phyloP scores from a whole-genome alignment of 75 land plant species.

The Isoetes taiwanensis region DNA sequence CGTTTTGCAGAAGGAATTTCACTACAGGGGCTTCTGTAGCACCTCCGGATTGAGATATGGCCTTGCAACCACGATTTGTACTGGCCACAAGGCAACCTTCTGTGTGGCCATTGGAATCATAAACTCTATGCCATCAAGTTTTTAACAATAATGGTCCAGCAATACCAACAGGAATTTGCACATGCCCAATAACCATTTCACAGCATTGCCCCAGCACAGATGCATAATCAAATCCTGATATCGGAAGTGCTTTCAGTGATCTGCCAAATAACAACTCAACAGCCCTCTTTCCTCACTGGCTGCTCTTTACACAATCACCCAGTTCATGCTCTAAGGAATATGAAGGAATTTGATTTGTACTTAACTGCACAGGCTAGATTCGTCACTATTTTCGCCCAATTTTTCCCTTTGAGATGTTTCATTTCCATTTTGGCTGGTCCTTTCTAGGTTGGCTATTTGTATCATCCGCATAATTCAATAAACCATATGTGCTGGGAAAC shows the following conservation, averaged over 20 bases:
- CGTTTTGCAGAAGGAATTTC: not conserved
- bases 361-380: not conserved
- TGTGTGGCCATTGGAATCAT: not conserved
- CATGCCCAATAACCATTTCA: not conserved
- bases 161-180: not conserved
- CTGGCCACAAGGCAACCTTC: conserved; percentile 3
- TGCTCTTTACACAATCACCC: not conserved
- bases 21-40: conserved; percentile 2
- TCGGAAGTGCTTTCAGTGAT: not conserved
- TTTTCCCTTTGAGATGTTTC: too few relatives aligned
- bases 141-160: conserved; percentile 3
- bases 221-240: not conserved
- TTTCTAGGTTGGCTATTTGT: too few relatives aligned
- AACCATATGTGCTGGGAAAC: not conserved
- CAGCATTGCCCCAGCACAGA: not conserved
- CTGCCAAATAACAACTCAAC: not conserved
- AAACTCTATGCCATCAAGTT: not conserved
- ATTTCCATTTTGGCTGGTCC: too few relatives aligned
- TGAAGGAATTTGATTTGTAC: not conserved
- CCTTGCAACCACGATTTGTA: conserved; percentile 7
- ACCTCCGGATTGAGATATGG: not conserved
- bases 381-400: too few relatives aligned
- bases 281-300: not conserved
- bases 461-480: not conserved
- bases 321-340: not conserved